Conservation (phyloP, 257 asterid species). For the Scutellaria barbata region DNA sequence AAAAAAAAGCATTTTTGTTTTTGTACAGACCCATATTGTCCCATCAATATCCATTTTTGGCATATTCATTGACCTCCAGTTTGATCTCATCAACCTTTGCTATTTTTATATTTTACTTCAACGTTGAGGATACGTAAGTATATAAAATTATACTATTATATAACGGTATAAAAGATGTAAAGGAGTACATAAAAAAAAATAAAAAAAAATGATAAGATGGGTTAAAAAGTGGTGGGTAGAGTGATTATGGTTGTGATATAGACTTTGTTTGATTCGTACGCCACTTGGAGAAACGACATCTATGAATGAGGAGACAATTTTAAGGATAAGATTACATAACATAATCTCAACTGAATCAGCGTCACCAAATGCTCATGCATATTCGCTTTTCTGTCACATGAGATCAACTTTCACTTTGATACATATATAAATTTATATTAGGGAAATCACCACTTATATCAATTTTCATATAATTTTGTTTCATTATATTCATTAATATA, state of each 20-base stretch:
- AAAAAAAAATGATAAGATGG: conserved; percentile 25
- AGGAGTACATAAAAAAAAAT: background rate
- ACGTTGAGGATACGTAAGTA: no score
- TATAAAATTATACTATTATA: background rate
- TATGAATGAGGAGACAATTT: conserved; percentile 25
- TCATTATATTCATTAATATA: no score
- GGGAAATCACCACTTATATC: no score
- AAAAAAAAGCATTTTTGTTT: no score
- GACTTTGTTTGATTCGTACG: conserved; percentile 38
- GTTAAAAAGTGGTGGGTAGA: background rate
- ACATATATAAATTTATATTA: no score
- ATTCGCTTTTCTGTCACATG: background rate
- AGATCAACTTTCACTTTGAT: background rate
- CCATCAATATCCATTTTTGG: background rate
- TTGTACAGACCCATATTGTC: no score
- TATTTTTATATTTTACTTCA: background rate
- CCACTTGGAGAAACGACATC: no score
- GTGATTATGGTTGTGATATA: background rate
- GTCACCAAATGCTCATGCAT: conserved; percentile 34
- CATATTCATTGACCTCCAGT: background rate
- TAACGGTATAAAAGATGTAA: background rate
- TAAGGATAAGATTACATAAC: background rate
- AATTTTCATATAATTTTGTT: no score
- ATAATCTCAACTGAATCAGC: conserved; percentile 29
- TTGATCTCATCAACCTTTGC: background rate